Evolutionary conservation across 1,284 basidiomycete genomes (phyloP).

Genomic region (Veloboletus limbatus): DNA sequence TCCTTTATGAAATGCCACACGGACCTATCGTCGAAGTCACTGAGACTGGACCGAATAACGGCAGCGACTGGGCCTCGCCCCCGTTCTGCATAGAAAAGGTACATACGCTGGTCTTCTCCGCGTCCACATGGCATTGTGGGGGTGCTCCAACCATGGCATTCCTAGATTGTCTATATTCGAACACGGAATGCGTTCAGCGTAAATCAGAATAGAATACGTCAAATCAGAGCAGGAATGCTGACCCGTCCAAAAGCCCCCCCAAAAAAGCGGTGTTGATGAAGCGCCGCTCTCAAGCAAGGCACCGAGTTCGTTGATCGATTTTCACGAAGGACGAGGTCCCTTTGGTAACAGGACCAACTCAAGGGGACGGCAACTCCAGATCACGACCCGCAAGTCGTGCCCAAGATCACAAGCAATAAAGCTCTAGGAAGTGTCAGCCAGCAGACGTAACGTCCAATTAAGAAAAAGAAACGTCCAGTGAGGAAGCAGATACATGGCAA

Average conservation of each 20-base stretch:
- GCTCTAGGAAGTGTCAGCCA: slow-evolving; percentile 16
- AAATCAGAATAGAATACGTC: slow-evolving; percentile 31
- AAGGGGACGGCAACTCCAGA: slow-evolving; percentile 26
- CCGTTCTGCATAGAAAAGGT: too few relatives aligned
- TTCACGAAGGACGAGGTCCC: slow-evolving; percentile 27
- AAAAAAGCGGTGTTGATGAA: slow-evolving; percentile 16
- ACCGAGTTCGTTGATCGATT: slow-evolving; percentile 31
- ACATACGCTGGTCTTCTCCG: slow-evolving; percentile 8
- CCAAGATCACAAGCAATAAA: slow-evolving; percentile 25
- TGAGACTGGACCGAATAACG: neutral
- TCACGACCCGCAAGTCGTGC: slow-evolving; percentile 20
- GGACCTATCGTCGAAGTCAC: slow-evolving; percentile 27
- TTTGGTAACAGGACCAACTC: slow-evolving; percentile 25
- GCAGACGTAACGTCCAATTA: slow-evolving; percentile 19
- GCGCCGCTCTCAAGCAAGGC: slow-evolving; percentile 21
- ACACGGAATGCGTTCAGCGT: slow-evolving; percentile 12
- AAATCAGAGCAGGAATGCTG: slow-evolving; percentile 31
- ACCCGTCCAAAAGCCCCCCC: slow-evolving; percentile 7
- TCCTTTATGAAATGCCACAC: too few relatives aligned
- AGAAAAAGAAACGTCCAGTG: slow-evolving; percentile 25
- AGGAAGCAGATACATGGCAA: slow-evolving; percentile 25
- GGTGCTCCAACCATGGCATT: slow-evolving; percentile 3
- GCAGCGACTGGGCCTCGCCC: too few relatives aligned
- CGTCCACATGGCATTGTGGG: slow-evolving; percentile 24
- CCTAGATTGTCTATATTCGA: slow-evolving; percentile 24